Evolutionary conservation across 352 stramenopile genomes (phyloP), one percentile per base, ranked within the genome.

Genomic region (Phytopythium kandeliae): DNA sequence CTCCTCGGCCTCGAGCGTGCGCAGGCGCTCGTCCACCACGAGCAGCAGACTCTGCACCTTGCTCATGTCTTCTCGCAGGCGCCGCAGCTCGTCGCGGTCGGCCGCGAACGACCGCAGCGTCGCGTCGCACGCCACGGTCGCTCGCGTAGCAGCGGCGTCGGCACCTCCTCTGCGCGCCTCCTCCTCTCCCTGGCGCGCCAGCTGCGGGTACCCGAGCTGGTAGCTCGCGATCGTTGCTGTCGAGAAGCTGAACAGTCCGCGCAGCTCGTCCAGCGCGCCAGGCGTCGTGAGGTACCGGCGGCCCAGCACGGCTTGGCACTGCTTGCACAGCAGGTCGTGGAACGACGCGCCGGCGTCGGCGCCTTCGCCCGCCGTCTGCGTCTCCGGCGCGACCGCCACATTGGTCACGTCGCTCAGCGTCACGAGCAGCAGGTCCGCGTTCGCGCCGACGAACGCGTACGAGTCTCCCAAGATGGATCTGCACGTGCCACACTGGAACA

Each of bases 401-500:
- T 92, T 90, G 28, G 77, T 80, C 33, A 84, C 80, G 33, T 73
- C 77, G 57, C 69, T 84, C 49, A 94, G 63, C 31, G 83, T 92
- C 30, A 94, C 63, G 3, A 90, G 75, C 59, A 83, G 65, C 45
- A 89, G 63, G 36, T 86, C 65, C 9, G 78, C 68, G 15, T 78
- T 94, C n/a, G 79, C 88, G 46, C 70, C 74, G 52, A 92, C 71
- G 30, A 92, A 89, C 33, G 78, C 69, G 51, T 90, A 91, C 41
- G 80, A 92, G 60, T 94, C 83, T 19, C 80, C 81, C 24, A 94
- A 85, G 48, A 94, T 90, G 26, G 74, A 85, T 25, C 83, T 71
- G 36, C 83, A 94, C 19, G 79, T 92, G 61, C 62, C 83, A 60
- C 83, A 94, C 54, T 92, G 80, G 53, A 94, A 94, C 24, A 92